A percentile compares a stretch with the other conserved stretches of the same genome.
Conservation (phyloP, 805 yeast genomes). For the Candida coleopterorum region DNA sequence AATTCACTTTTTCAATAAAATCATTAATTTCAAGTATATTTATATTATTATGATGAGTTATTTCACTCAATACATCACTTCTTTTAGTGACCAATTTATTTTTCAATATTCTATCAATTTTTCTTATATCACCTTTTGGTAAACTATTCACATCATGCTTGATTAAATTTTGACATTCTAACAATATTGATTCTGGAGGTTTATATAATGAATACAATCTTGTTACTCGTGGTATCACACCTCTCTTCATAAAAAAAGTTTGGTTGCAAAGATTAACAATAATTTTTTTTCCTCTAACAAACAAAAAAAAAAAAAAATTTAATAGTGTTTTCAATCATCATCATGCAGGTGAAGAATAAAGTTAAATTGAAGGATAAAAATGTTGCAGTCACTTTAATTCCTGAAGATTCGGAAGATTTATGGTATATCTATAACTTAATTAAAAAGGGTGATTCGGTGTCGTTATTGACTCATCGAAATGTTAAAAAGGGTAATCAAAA, state of each 20-base stretch:
- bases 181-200: background rate
- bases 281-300: background rate
- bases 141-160: background rate
- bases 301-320: no score
- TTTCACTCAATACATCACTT: slow-evolving; percentile 7
- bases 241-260: background rate
- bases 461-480: slow-evolving; percentile 64
- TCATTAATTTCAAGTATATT: slow-evolving; percentile 7
- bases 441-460: slow-evolving; percentile 69
- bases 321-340: no score
- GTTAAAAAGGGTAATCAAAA: slow-evolving; percentile 37
- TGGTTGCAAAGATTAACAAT: slow-evolving; percentile 6
- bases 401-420: slow-evolving; percentile 88
- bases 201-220: background rate
- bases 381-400: slow-evolving; percentile 62
- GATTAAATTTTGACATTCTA: background rate
- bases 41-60: slow-evolving; percentile 8
- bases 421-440: slow-evolving; percentile 84
- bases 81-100: slow-evolving; percentile 6
- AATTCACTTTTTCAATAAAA: slow-evolving; percentile 1
- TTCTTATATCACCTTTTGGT: background rate
- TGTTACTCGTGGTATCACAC: background rate
- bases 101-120: slow-evolving; percentile 1
- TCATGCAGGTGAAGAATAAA: slow-evolving; percentile 12
- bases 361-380: slow-evolving; percentile 45